These are phyloP conservation scores for Decorospora gaudefroyi DNA, from an alignment of 2,329 filamentous ascomycete species.

Conservation along the genomic window DNA sequence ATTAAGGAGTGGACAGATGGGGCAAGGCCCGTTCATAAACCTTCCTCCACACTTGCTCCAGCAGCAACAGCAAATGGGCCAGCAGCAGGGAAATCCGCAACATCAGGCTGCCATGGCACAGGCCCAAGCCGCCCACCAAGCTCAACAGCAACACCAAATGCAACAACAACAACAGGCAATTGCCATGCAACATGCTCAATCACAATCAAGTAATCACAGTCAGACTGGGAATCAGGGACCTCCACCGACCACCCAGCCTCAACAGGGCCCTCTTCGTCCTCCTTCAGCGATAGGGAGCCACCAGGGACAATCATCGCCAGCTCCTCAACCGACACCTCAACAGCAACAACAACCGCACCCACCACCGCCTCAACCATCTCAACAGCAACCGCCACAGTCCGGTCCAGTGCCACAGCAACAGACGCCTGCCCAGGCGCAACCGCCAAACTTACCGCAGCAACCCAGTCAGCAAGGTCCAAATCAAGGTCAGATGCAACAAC, in stretches of 20 bases:
- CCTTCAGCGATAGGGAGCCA: constrained; percentile 46
- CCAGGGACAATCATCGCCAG: constrained; percentile 49
- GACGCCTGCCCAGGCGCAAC: constrained; percentile 47
- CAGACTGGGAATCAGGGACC: constrained; percentile 49
- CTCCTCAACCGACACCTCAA: constrained; percentile 43
- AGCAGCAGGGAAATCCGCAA: constrained; percentile 45
- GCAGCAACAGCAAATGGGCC: constrained; percentile 54
- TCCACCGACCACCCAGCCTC: constrained; percentile 42
- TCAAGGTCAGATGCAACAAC: constrained; percentile 41
- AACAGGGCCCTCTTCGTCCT: constrained; percentile 47
- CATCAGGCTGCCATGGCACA: constrained; percentile 53
- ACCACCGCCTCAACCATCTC: constrained; percentile 46
- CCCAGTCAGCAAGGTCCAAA: constrained; percentile 40
- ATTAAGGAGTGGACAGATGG: constrained; percentile 33
- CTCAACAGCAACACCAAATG: constrained; percentile 50
- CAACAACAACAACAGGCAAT: constrained; percentile 48
- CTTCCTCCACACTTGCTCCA: constrained; percentile 48
- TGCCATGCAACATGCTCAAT: constrained; percentile 55
- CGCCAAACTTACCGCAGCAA: constrained; percentile 40
- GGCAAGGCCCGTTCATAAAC: constrained; percentile 29
- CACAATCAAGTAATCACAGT: constrained; percentile 56
- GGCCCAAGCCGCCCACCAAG: constrained; percentile 50
- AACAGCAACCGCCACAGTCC: constrained; percentile 38
- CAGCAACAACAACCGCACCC: constrained; percentile 48
- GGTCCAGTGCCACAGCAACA: constrained; percentile 23